Conservation (phyloP, 352 stramenopile genomes). For the Pythium plurisporium region DNA sequence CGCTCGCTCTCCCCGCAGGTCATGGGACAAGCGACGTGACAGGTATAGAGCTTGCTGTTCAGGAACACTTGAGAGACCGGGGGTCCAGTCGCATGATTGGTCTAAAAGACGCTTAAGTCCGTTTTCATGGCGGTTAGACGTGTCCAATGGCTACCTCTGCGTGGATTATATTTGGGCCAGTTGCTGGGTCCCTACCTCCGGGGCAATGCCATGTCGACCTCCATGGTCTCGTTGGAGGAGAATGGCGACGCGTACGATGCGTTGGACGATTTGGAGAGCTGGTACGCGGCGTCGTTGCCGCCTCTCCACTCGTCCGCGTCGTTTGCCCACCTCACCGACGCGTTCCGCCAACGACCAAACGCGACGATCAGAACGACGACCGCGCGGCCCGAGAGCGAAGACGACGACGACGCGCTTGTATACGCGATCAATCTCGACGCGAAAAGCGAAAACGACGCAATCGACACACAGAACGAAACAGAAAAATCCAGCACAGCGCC, state of each 20-base stretch:
- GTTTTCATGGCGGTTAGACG: too few species aligned
- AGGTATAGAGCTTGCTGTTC: too few species aligned
- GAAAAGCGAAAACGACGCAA: not conserved
- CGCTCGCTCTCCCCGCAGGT: too few species aligned
- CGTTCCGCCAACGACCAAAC: not conserved
- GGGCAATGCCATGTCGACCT: too few species aligned
- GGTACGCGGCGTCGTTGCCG: conserved; percentile 23
- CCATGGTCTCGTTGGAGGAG: too few species aligned
- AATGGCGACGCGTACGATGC: not conserved
- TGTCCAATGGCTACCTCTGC: too few species aligned
- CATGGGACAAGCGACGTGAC: too few species aligned
- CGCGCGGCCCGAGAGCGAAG: not conserved
- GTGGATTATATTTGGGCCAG: too few species aligned
- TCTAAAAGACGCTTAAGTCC: too few species aligned
- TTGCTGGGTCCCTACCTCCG: too few species aligned
- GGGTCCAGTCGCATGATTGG: too few species aligned
- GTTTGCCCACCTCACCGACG: conserved; percentile 2
- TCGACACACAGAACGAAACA: not conserved
- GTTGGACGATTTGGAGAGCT: conserved; percentile 22
- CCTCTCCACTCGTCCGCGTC: conserved; percentile 14
- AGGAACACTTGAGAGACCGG: too few species aligned
- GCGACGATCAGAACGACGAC: not conserved
- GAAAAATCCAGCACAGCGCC: not conserved
- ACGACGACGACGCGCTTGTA: not conserved
- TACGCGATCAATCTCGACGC: conserved; percentile 14